These are phyloP conservation scores for Quercus tomentella DNA, from an alignment of 331 rosid species.

Conservation along the genomic window DNA sequence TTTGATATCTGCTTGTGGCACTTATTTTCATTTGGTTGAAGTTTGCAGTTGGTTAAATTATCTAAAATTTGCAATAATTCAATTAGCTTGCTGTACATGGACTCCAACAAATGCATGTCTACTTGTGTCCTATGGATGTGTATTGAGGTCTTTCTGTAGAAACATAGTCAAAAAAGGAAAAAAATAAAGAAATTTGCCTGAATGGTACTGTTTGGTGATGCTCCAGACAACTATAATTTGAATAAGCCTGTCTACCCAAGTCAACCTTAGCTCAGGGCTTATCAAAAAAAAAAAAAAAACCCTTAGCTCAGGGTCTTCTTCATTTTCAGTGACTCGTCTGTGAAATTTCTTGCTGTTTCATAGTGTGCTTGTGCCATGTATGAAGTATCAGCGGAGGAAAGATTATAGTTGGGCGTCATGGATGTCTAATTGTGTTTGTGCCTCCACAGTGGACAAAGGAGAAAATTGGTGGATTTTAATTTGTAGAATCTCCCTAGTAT, in stretches of 20 bases:
- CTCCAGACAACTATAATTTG: neutral
- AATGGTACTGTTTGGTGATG: neutral
- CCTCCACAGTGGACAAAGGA: neutral
- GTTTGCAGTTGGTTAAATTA: neutral
- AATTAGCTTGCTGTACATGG: neutral
- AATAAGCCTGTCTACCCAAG: neutral
- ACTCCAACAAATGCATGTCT: neutral
- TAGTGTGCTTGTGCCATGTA: neutral
- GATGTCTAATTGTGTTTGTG: neutral
- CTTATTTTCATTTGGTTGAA: neutral
- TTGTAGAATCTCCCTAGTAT: neutral
- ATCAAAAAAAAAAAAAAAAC: too few relatives aligned
- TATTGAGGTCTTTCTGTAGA: neutral
- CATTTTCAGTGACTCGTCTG: neutral
- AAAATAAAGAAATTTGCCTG: neutral
- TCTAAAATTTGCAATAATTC: neutral
- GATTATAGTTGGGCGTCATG: neutral
- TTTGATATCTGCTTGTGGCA: neutral
- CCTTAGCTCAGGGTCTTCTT: neutral
- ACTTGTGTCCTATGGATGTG: neutral
- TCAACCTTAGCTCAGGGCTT: neutral
- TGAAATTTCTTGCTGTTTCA: neutral
- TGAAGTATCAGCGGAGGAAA: neutral
- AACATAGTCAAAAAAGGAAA: neutral
- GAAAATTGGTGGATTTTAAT: neutral